Percentiles rank a stretch among this genome's conserved stretches.
Conservation (phyloP, 108 stramenopile genomes). For the Cyclotella kingstonii region DNA sequence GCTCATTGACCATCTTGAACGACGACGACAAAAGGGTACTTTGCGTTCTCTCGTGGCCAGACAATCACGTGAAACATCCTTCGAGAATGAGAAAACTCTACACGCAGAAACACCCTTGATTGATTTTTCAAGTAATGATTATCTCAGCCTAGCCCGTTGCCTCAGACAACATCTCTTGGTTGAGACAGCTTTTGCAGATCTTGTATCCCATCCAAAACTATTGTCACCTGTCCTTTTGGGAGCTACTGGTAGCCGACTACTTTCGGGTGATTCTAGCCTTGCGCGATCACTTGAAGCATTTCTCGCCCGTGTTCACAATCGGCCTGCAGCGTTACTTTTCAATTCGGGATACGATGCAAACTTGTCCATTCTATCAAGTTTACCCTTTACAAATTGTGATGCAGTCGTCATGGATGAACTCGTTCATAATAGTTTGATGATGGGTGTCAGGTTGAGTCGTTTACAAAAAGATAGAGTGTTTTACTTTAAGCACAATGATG, state of each 20-base stretch:
- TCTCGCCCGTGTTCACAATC: constrained; percentile 69
- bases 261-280: constrained; percentile 87
- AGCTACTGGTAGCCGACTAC: constrained; percentile 90
- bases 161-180: constrained; percentile 47
- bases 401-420: constrained; percentile 90
- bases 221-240: constrained; percentile 45
- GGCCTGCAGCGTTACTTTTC: constrained; percentile 82
- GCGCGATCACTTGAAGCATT: constrained; percentile 68
- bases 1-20: constrained; percentile 43
- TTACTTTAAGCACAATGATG: constrained; percentile 86
- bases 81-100: background rate
- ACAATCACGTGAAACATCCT: too few relatives aligned
- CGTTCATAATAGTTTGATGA: constrained; percentile 89
- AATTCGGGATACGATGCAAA: constrained; percentile 99
- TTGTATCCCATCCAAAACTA: background rate
- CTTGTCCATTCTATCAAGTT: constrained; percentile 76
- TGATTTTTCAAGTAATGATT: constrained; percentile 97
- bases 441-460: constrained; percentile 78
- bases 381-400: constrained; percentile 59
- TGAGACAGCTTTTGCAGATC: constrained; percentile 37
- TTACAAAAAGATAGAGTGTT: constrained; percentile 35
- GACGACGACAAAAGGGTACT: constrained; percentile 43
- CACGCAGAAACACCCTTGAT: constrained; percentile 30
- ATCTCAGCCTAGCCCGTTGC: constrained; percentile 90
- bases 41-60: constrained; percentile 47